Conservation (phyloP, 768 basidiomycete genomes). For the Boletus rubescentipes region DNA sequence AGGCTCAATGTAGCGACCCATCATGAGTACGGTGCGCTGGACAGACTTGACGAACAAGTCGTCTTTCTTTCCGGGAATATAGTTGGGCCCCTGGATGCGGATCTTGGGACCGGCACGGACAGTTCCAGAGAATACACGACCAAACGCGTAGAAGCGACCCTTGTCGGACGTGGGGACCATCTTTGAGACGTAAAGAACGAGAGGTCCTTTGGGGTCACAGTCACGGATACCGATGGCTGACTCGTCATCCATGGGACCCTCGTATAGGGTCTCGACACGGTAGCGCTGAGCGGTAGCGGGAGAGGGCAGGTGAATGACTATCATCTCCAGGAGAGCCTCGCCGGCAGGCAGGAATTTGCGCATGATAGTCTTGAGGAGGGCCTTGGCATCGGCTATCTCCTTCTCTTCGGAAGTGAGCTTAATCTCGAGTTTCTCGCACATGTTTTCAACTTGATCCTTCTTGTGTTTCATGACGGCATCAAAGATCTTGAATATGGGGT, state of each 20-base stretch:
- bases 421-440: conserved; percentile 96
- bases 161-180: conserved; percentile 99
- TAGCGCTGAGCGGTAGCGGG: conserved; percentile 96
- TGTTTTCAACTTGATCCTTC: conserved; percentile 78
- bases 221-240: conserved; percentile 98
- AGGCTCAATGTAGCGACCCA: conserved; percentile 98
- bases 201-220: conserved; percentile 94
- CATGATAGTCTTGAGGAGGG: conserved; percentile 96
- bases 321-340: conserved; percentile 99
- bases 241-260: conserved; percentile 99
- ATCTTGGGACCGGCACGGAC: conserved; percentile 97
- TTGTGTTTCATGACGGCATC: conserved; percentile 99
- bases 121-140: conserved; percentile 99
- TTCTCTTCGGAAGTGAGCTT: conserved; percentile 85
- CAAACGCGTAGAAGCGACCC: conserved; percentile 99
- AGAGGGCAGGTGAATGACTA: conserved; percentile 98
- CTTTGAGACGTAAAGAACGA: conserved; percentile 98
- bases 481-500: conserved; percentile 99
- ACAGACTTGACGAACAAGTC: conserved; percentile 97
- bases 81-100: conserved; percentile 99
- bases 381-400: conserved; percentile 87
- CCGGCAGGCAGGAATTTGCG: conserved; percentile 99
- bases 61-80: conserved; percentile 97
- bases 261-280: conserved; percentile 99
- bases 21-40: conserved; percentile 99